These are phyloP conservation scores for Pythium rishiriense DNA, from an alignment of 352 stramenopile species.

Conservation along the genomic window DNA sequence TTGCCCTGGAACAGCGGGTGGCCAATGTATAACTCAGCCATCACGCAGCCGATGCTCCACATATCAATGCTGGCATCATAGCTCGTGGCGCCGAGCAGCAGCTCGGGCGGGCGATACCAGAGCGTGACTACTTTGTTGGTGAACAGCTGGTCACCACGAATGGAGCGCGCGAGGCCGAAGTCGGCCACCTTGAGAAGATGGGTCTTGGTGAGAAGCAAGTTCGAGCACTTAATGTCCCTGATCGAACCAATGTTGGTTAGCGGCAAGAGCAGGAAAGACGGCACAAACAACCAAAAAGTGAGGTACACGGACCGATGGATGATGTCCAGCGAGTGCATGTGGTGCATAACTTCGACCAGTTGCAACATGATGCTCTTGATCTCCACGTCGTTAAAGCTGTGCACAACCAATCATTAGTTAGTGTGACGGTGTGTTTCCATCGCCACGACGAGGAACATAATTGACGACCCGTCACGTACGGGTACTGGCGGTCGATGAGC, in stretches of 20 bases:
- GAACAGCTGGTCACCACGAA: constrained; percentile 83
- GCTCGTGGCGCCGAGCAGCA: constrained; percentile 91
- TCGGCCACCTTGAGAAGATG: constrained; percentile 86
- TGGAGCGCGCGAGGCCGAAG: constrained; percentile 84
- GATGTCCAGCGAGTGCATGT: constrained; percentile 89
- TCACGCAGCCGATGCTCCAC: constrained; percentile 94
- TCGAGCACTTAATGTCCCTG: constrained; percentile 93
- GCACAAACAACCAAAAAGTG: neutral
- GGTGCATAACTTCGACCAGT: constrained; percentile 81
- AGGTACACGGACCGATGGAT: constrained; percentile 63
- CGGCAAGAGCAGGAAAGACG: neutral
- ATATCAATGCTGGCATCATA: constrained; percentile 95
- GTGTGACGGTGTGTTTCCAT: neutral
- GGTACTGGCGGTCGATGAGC: constrained; percentile 83
- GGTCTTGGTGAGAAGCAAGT: constrained; percentile 75
- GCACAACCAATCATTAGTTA: neutral
- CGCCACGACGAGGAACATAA: neutral
- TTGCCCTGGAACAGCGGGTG: constrained; percentile 87
- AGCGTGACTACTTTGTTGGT: constrained; percentile 97
- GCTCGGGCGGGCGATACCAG: constrained; percentile 94
- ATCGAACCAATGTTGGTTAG: neutral
- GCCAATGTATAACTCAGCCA: constrained; percentile 86
- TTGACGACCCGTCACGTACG: constrained; percentile 42
- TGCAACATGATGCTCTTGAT: constrained; percentile 90
- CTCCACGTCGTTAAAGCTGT: constrained; percentile 78